phyloP scores from a whole-genome alignment of 345 rosid species.

The Isatis tinctoria region DNA sequence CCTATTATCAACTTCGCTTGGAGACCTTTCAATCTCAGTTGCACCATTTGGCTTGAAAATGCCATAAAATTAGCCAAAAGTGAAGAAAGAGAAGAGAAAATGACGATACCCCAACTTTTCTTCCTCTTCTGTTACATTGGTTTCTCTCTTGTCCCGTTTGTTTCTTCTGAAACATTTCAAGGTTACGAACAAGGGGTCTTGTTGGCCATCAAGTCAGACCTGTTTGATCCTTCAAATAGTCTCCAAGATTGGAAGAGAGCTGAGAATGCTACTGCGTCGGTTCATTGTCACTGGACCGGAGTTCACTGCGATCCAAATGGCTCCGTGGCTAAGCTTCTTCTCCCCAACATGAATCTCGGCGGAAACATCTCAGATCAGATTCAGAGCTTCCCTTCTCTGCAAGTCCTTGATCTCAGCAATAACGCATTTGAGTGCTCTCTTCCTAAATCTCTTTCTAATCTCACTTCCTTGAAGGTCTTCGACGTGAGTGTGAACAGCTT shows the following conservation, averaged over 20 bases:
- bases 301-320: slow-evolving; percentile 61
- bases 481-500: slow-evolving; percentile 76
- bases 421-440: slow-evolving; percentile 54
- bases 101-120: slow-evolving; percentile 36
- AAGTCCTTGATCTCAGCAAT: slow-evolving; percentile 47
- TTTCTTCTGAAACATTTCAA: slow-evolving; percentile 28
- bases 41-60: slow-evolving; percentile 36
- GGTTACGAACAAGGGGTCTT: slow-evolving; percentile 47
- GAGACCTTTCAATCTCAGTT: slow-evolving; percentile 33
- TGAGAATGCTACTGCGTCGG: slow-evolving; percentile 6
- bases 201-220: slow-evolving; percentile 50
- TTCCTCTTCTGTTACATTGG: slow-evolving; percentile 47
- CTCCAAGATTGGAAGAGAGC: slow-evolving; percentile 58
- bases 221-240: slow-evolving; percentile 50
- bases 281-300: slow-evolving; percentile 78
- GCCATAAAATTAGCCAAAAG: slow-evolving; percentile 31
- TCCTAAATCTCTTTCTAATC: slow-evolving; percentile 52
- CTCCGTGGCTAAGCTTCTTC: slow-evolving; percentile 59
- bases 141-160: slow-evolving; percentile 42
- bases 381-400: slow-evolving; percentile 42
- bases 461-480: slow-evolving; percentile 51
- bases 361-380: slow-evolving; percentile 62
- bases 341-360: slow-evolving; percentile 68
- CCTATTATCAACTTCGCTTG: slow-evolving; percentile 20
- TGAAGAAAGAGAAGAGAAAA: slow-evolving; percentile 29